Base-by-base conservation (phyloP, 2,329 filamentous ascomycete species). In the Lachnellula occidentalis region DNA sequence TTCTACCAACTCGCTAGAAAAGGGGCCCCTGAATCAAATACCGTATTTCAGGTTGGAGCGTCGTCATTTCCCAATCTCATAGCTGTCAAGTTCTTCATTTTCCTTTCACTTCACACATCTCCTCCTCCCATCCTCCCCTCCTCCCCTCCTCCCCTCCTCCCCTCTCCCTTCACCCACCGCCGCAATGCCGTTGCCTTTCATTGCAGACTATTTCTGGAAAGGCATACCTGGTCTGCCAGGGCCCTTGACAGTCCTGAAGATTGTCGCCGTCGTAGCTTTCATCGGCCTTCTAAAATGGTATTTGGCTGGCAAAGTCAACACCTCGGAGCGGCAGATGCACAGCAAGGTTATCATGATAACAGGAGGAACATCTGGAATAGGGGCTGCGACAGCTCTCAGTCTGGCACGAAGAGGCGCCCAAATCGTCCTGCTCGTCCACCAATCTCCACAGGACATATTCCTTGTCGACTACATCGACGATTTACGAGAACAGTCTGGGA, bases 271-370 rank as follows among this genome's bases (percentile, higher is more conserved):
- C 21, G 64, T 85, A 54, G 80, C 80, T 61, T 61, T 76, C n/a
- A 62, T 76, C 27, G 76, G 78, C 59, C 54, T 82, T 8, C 59
- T 88, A 24, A 97, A 96, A 76, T 77, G 78, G 66, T 96, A 87
- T 74, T 88, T 86, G 66, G 82, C 83, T 60, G 95, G 94, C 62
- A 81, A 85, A 12, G 75, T 72, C 62, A 96, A 94, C 71, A 74
- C 72, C 42, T 81, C 88, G 24, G 91, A 96, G 69, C 81, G 90
- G 56, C 79, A 87, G 53, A 91, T 99, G 85, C 91, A 96, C 71
- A 91, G 90, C 47, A 95, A 95, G 69, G 90, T 99, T 48, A 80
- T 96, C 45, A 86, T 99, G 78, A 82, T 99, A 50, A 99, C 94
- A 17, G 86, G 94, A 62, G 94, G 92, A 27, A 99, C 94, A 50